These are phyloP conservation scores for Myriosclerotinia curreyana DNA, from an alignment of 2,329 filamentous ascomycete species.

Conservation along the genomic window DNA sequence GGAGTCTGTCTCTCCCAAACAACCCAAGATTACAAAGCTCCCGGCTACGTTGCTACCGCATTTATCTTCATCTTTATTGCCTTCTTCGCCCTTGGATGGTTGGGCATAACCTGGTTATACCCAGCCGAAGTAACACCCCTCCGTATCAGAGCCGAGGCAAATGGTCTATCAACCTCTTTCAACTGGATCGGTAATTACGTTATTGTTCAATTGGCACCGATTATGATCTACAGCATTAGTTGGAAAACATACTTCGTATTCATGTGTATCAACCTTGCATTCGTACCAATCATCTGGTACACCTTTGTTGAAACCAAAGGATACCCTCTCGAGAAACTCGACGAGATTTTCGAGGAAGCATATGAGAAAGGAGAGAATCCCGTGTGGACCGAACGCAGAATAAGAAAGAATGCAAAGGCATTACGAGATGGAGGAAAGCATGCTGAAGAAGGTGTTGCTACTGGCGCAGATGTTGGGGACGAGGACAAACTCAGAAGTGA, in stretches of 20 bases:
- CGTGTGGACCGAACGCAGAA: conserved; percentile 16
- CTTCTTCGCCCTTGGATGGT: conserved; percentile 53
- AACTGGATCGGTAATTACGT: conserved; percentile 60
- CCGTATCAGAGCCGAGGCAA: conserved; percentile 53
- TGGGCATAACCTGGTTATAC: conserved; percentile 52
- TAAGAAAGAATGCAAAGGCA: conserved; percentile 13
- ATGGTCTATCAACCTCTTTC: conserved; percentile 48
- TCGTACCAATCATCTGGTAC: conserved; percentile 16
- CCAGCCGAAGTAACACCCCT: conserved; percentile 56
- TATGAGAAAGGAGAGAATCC: conserved; percentile 21
- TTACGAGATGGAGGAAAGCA: not conserved
- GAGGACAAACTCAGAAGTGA: conserved; percentile 2
- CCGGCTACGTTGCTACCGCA: conserved; percentile 37
- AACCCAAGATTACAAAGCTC: conserved; percentile 44
- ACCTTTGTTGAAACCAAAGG: conserved; percentile 21
- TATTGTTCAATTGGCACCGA: conserved; percentile 51
- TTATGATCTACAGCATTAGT: conserved; percentile 39
- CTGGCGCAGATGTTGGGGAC: not conserved
- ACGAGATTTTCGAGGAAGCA: conserved; percentile 20
- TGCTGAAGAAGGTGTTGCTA: conserved; percentile 6
- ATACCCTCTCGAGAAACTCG: conserved; percentile 18
- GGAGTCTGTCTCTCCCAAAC: conserved; percentile 45
- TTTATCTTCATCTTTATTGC: conserved; percentile 52
- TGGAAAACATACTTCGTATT: conserved; percentile 40
- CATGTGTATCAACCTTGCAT: conserved; percentile 22